A percentile compares a stretch with the other conserved stretches of the same genome.
phyloP scores from a whole-genome alignment of 2,329 filamentous ascomycete species.

The Diaporthe citrichinensis region DNA sequence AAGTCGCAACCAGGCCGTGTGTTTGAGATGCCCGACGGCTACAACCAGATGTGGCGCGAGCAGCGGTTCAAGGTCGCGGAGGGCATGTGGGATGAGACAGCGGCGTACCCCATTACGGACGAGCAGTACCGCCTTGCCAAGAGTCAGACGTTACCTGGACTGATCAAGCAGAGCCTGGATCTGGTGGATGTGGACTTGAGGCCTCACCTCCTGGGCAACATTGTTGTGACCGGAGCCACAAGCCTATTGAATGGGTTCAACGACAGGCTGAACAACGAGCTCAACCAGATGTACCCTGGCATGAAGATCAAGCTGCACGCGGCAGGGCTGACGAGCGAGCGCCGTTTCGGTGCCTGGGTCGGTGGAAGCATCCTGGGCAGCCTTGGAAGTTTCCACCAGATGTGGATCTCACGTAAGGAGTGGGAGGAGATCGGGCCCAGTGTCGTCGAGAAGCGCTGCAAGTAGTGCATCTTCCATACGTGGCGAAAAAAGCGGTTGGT shows the following conservation, averaged over 20 bases:
- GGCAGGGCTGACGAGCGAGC: constrained; percentile 86
- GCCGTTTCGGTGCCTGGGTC: constrained; percentile 95
- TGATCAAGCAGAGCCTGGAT: constrained; percentile 83
- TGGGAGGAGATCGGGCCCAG: constrained; percentile 94
- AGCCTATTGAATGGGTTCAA: constrained; percentile 92
- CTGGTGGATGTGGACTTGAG: constrained; percentile 92
- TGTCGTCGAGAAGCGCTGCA: constrained; percentile 97
- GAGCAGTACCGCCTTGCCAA: constrained; percentile 69
- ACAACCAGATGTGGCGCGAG: constrained; percentile 93
- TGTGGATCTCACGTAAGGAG: constrained; percentile 99
- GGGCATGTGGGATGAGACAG: constrained; percentile 90
- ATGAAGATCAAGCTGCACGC: constrained; percentile 91
- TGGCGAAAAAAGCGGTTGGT: not conserved
- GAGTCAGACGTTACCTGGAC: constrained; percentile 84
- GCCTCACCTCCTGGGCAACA: constrained; percentile 85
- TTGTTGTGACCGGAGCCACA: constrained; percentile 92
- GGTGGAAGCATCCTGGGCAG: constrained; percentile 96
- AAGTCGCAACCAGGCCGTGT: constrained; percentile 83
- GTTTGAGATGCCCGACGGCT: constrained; percentile 97
- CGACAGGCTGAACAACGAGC: constrained; percentile 88
- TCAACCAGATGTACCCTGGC: constrained; percentile 85
- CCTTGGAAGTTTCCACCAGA: constrained; percentile 97
- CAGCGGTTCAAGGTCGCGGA: constrained; percentile 91
- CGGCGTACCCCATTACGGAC: constrained; percentile 67
- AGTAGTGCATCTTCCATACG: constrained; percentile 62